Conservation (phyloP, 331 rosid species). For the Cydonia oblonga region DNA sequence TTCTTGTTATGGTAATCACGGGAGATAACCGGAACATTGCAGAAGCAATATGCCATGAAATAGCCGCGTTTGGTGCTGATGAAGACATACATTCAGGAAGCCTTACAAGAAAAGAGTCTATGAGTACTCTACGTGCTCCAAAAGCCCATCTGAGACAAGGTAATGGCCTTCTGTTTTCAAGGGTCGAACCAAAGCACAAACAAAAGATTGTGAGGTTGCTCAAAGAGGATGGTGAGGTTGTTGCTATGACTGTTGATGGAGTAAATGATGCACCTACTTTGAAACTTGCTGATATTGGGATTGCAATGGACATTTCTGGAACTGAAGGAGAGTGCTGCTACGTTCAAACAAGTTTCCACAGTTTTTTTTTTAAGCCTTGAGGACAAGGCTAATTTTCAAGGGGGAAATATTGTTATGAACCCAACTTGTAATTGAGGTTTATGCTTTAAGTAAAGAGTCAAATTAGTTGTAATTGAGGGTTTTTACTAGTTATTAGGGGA, state of each 20-base stretch:
- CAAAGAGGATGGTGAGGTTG: slow-evolving; percentile 80
- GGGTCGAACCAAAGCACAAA: slow-evolving; percentile 73
- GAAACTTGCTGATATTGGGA: too few species aligned
- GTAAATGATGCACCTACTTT: neutral
- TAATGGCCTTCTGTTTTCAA: slow-evolving; percentile 61
- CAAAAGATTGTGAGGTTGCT: slow-evolving; percentile 62
- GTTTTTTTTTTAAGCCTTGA: too few species aligned
- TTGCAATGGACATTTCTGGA: too few species aligned
- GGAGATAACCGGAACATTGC: slow-evolving; percentile 76
- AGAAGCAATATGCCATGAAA: slow-evolving; percentile 69
- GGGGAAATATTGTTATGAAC: too few species aligned
- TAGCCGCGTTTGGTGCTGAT: slow-evolving; percentile 47
- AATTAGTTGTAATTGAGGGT: too few species aligned
- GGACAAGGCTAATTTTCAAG: too few species aligned
- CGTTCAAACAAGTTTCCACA: too few species aligned
- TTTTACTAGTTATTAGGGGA: too few species aligned
- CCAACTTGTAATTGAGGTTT: too few species aligned
- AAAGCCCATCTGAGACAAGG: slow-evolving; percentile 37
- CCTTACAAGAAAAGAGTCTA: slow-evolving; percentile 57
- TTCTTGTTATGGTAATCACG: slow-evolving; percentile 71
- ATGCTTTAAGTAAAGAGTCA: too few species aligned
- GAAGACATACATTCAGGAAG: slow-evolving; percentile 52
- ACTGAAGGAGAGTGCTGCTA: too few species aligned
- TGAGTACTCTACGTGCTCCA: slow-evolving; percentile 30
- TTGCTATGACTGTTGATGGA: slow-evolving; percentile 89